phyloP scores from a whole-genome alignment of 2,329 filamentous ascomycete species.

The Plenodomus lindquistii region DNA sequence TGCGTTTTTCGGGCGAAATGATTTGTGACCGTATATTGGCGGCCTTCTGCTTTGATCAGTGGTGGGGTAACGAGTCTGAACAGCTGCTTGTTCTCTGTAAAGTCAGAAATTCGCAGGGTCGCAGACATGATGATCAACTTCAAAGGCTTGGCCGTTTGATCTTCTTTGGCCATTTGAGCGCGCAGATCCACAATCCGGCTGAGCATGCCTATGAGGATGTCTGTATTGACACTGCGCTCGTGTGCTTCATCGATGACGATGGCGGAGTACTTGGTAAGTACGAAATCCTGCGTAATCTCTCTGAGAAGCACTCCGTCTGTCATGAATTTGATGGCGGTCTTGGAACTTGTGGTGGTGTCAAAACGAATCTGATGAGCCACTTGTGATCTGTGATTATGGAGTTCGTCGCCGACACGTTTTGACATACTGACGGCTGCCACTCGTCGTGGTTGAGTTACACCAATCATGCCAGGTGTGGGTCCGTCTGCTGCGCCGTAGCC shows the following conservation, averaged over 20 bases:
- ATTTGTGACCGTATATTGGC: slow-evolving; percentile 85
- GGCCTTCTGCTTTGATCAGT: slow-evolving; percentile 84
- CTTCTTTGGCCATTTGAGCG: slow-evolving; percentile 72
- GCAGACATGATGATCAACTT: slow-evolving; percentile 99
- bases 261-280: slow-evolving; percentile 85
- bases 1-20: slow-evolving; percentile 86
- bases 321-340: slow-evolving; percentile 97
- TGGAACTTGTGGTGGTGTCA: slow-evolving; percentile 76
- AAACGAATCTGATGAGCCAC: slow-evolving; percentile 95
- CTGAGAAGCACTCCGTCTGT: slow-evolving; percentile 94
- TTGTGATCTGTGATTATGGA: slow-evolving; percentile 74
- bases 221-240: slow-evolving; percentile 95
- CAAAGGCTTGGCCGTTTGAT: slow-evolving; percentile 70
- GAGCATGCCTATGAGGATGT: slow-evolving; percentile 96
- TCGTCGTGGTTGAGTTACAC: slow-evolving; percentile 89
- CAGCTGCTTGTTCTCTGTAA: slow-evolving; percentile 79
- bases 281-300: slow-evolving; percentile 87
- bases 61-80: slow-evolving; percentile 77
- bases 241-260: slow-evolving; percentile 97
- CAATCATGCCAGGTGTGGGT: slow-evolving; percentile 87
- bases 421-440: slow-evolving; percentile 98
- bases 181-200: slow-evolving; percentile 88
- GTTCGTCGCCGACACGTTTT: slow-evolving; percentile 82
- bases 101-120: slow-evolving; percentile 86
- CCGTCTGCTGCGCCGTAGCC: slow-evolving; percentile 81